Percentiles rank a stretch among this genome's conserved stretches.
Evolutionary conservation across 371 early-diverging fungal genomes (phyloP).

Genomic region (Mortierella sp.): DNA sequence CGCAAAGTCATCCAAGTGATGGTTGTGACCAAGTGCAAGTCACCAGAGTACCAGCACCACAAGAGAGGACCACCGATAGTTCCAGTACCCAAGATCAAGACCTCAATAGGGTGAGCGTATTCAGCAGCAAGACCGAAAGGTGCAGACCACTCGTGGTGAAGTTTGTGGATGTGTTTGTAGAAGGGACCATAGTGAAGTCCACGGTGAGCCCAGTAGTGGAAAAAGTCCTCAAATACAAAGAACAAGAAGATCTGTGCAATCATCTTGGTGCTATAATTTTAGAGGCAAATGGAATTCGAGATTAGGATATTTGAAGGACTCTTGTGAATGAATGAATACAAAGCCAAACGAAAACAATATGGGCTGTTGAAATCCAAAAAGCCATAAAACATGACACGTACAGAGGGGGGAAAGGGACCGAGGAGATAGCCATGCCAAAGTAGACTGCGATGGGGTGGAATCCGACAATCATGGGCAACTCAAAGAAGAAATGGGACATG

Average conservation of each 20-base stretch:
- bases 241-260: conserved; percentile 74
- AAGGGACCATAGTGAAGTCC: conserved; percentile 88
- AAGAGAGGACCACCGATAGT: conserved; percentile 82
- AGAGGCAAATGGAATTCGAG: conserved; percentile 56
- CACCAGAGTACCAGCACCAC: conserved; percentile 67
- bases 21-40: conserved; percentile 85
- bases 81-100: conserved; percentile 80
- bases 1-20: conserved; percentile 83
- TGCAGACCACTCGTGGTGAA: conserved; percentile 93
- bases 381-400: conserved; percentile 53
- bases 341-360: too few relatives aligned
- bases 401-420: conserved; percentile 88
- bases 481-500: conserved; percentile 79
- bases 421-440: conserved; percentile 86
- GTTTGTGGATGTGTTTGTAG: conserved; percentile 93
- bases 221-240: conserved; percentile 86
- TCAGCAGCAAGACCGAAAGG: conserved; percentile 92
- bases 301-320: too few relatives aligned
- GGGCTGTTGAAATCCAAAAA: too few relatives aligned
- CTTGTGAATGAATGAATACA: too few relatives aligned
- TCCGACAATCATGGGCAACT: conserved; percentile 86
- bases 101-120: conserved; percentile 89
- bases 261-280: conserved; percentile 29
- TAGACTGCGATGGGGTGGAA: conserved; percentile 88
- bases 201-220: conserved; percentile 88